Conservation (phyloP, 2,329 filamentous ascomycete genomes). For the Talaromyces sp. region DNA sequence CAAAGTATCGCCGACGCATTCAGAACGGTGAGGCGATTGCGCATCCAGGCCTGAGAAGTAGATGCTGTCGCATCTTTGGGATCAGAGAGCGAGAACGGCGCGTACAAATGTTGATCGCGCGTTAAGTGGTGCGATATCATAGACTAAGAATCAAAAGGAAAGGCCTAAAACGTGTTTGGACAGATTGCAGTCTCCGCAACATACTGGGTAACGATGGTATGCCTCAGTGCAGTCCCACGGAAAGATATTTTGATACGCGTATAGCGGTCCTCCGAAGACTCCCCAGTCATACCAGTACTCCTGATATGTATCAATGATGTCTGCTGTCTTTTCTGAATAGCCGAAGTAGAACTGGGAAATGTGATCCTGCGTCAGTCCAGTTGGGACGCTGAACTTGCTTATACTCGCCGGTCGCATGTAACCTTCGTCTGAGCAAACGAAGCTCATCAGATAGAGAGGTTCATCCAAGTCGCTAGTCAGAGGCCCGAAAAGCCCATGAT, state of each 20-base stretch:
- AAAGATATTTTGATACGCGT: conserved; percentile 43
- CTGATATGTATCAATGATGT: conserved; percentile 43
- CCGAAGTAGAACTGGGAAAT: conserved; percentile 41
- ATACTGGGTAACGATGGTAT: conserved; percentile 35
- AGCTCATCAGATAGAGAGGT: conserved; percentile 41
- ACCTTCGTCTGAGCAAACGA: conserved; percentile 32
- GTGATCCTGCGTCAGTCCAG: conserved; percentile 45
- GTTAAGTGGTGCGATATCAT: conserved; percentile 39
- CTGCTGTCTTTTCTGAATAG: conserved; percentile 37
- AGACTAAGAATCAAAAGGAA: conserved; percentile 47
- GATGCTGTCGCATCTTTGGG: background rate
- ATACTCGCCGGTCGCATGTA: conserved; percentile 24
- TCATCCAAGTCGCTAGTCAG: conserved; percentile 21
- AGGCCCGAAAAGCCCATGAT: conserved; percentile 30
- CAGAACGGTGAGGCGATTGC: conserved; percentile 36
- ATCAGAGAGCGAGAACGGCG: conserved; percentile 12
- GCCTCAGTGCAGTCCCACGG: conserved; percentile 51
- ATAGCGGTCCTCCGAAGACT: conserved; percentile 37
- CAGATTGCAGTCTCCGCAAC: conserved; percentile 42
- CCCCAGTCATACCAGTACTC: conserved; percentile 51
- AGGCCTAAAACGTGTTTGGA: conserved; percentile 47
- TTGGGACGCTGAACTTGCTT: conserved; percentile 38
- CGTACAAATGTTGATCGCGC: conserved; percentile 37
- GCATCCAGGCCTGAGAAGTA: conserved; percentile 28
- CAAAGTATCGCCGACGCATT: conserved; percentile 31